Percentiles rank a stretch among this genome's conserved stretches.
These are phyloP conservation scores for Capsicum chinense DNA, from an alignment of 257 asterid species.

Conservation along the genomic window DNA sequence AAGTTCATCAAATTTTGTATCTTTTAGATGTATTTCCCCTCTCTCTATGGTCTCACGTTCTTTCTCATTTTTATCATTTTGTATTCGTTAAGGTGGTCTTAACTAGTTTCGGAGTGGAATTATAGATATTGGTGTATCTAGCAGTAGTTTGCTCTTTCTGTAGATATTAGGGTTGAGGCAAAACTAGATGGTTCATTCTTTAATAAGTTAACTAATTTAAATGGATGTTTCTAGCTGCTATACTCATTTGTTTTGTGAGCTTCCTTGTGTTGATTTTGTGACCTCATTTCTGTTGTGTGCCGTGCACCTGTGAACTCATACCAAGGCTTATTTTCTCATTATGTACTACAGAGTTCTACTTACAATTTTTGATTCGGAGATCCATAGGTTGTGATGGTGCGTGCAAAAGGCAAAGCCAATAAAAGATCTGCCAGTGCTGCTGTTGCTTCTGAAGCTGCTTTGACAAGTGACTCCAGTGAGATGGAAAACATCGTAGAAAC, in stretches of 20 bases:
- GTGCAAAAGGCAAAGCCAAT: conserved; percentile 11
- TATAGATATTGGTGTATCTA: not conserved
- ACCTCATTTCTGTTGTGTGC: not conserved
- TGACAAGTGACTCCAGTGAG: conserved; percentile 15
- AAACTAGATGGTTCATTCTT: not conserved
- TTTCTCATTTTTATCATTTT: not conserved
- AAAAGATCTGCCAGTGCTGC: not conserved
- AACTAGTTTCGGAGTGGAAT: not conserved
- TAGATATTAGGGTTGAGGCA: not conserved
- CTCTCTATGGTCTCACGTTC: too few species aligned
- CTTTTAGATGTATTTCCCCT: not conserved
- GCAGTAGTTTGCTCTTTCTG: not conserved
- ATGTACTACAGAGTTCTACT: not conserved
- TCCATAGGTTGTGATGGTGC: conserved; percentile 19
- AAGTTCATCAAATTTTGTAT: not conserved
- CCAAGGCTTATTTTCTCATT: not conserved
- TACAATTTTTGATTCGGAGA: not conserved
- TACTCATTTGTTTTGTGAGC: not conserved
- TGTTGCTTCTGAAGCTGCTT: conserved; percentile 20
- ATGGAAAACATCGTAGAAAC: not conserved
- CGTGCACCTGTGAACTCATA: not conserved
- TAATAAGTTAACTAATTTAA: not conserved
- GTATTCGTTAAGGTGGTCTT: not conserved
- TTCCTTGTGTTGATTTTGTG: not conserved
- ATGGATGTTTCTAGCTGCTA: conserved; percentile 13